phyloP scores from a whole-genome alignment of 129 eudicot genomes.

The Deinandra increscens region DNA sequence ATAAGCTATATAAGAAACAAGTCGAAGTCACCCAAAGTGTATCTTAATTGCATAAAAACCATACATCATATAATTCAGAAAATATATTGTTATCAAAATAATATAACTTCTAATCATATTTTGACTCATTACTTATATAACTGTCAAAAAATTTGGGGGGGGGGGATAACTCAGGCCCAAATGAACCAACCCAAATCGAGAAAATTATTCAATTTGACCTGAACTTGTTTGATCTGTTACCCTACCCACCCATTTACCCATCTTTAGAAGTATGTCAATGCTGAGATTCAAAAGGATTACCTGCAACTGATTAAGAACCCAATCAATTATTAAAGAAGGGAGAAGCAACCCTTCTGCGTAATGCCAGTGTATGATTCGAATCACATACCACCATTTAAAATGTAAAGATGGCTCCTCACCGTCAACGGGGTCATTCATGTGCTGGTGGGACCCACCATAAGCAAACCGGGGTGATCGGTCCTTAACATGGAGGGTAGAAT shows the following conservation, averaged over 20 bases:
- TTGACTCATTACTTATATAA: background rate
- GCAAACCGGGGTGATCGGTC: conserved; percentile 65
- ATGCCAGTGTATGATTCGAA: conserved; percentile 88
- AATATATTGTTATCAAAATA: background rate
- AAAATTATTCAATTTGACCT: background rate
- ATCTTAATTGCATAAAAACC: background rate
- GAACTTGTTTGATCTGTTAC: background rate
- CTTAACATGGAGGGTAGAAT: conserved; percentile 43
- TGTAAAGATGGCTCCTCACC: conserved; percentile 78
- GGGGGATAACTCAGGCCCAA: background rate
- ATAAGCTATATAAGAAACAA: too few species aligned
- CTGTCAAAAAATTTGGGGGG: background rate
- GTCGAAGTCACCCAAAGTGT: background rate
- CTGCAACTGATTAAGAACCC: conserved; percentile 92
- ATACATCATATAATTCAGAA: background rate
- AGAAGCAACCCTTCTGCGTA: conserved; percentile 70
- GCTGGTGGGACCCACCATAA: conserved; percentile 64
- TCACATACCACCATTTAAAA: conserved; percentile 97
- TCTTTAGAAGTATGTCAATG: background rate
- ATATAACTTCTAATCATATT: too few species aligned
- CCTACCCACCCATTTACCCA: background rate
- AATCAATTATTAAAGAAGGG: conserved; percentile 82
- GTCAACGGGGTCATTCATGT: conserved; percentile 48
- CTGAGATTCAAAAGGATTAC: conserved; percentile 32
- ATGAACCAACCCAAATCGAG: background rate